Evolutionary conservation across 2,329 filamentous ascomycete species (phyloP).

Genomic region (Alternaria longipes): DNA sequence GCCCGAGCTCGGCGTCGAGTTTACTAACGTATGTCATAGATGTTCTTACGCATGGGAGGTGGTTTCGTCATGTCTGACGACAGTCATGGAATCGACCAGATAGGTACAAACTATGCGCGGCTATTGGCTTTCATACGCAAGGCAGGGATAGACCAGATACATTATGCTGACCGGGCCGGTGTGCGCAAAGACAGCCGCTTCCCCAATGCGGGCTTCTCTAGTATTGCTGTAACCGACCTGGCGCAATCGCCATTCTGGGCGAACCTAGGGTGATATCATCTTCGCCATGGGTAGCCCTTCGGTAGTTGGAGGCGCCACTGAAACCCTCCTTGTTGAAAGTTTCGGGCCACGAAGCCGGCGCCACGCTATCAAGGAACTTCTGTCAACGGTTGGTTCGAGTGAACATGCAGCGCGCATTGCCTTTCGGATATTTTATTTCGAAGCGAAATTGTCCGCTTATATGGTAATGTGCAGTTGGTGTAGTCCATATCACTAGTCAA

Average conservation of each 20-base stretch:
- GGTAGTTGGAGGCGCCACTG: slow-evolving; percentile 15
- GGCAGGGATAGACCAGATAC: slow-evolving; percentile 70
- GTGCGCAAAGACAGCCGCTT: slow-evolving; percentile 41
- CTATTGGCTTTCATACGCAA: slow-evolving; percentile 75
- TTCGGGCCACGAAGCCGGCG: slow-evolving; percentile 19
- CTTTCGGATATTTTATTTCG: slow-evolving; percentile 4
- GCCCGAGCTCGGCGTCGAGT: slow-evolving; percentile 8
- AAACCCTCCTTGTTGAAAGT: slow-evolving; percentile 12
- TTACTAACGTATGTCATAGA: slow-evolving; percentile 56
- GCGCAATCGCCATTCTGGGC: slow-evolving; percentile 43
- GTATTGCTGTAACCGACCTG: slow-evolving; percentile 42
- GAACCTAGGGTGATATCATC: slow-evolving; percentile 22
- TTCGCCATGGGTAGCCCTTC: slow-evolving; percentile 7
- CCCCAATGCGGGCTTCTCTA: slow-evolving; percentile 49
- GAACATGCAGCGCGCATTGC: slow-evolving; percentile 26
- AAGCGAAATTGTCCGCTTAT: slow-evolving; percentile 9
- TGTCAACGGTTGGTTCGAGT: slow-evolving; percentile 14
- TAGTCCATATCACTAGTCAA: neutral
- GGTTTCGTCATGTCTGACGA: slow-evolving; percentile 93
- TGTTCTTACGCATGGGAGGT: slow-evolving; percentile 76
- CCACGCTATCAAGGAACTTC: slow-evolving; percentile 13
- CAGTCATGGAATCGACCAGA: slow-evolving; percentile 86
- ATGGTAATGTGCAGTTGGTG: slow-evolving; percentile 3
- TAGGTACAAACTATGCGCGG: slow-evolving; percentile 82
- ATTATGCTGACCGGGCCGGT: slow-evolving; percentile 46